Base-by-base conservation (phyloP, 805 yeast genomes). In the Candida easanensis region DNA sequence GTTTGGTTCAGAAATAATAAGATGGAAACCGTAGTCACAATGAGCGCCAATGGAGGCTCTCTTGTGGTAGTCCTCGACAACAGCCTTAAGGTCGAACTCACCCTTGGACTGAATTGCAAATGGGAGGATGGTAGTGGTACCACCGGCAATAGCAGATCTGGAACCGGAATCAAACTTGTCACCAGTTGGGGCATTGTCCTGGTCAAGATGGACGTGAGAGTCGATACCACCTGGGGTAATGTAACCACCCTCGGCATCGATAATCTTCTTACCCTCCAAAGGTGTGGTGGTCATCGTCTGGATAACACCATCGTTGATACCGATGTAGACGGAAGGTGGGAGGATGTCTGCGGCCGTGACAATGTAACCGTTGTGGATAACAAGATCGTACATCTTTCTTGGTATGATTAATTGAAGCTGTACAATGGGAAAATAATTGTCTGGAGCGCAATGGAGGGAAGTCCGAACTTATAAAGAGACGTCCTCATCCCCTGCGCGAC, bases 221-320 rank as follows among this genome's bases (percentile, higher is more conserved):
- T 74, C 79, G 30, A 74, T 66, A 5, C 77, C 79, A 36, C 79
- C 79, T 2, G 79, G 79, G 2, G 76, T 73, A 22, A 74, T 65
- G 43, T 54, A 64, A 0, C 66, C 79, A 9, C 77, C 75, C 44
- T 71, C 62, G 4, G 77, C 76, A 54, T 74, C 77, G 19, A 72
- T 65, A 11, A 54, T 52, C 35, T 57, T 54, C 15, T 41, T 43
- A 23, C 61, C 70, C 20, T 42, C 34, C 6, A 53, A 19, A 10
- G 52, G 56, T n/a, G 54, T 54, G 5, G 61, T 48, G n/a, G 73
- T 61, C 49, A 71, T 62, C 4, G 64, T 59, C 28, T 50, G 48
- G 27, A 71, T 69, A 14, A 57, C 61, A n/a, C 72, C 75, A 48
- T 65, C 62, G 36, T 49, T 60, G 39, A 73, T 59, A 17, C 73